phyloP scores from a whole-genome alignment of 2,329 filamentous ascomycete genomes.

The Lasiodiplodia citricola region DNA sequence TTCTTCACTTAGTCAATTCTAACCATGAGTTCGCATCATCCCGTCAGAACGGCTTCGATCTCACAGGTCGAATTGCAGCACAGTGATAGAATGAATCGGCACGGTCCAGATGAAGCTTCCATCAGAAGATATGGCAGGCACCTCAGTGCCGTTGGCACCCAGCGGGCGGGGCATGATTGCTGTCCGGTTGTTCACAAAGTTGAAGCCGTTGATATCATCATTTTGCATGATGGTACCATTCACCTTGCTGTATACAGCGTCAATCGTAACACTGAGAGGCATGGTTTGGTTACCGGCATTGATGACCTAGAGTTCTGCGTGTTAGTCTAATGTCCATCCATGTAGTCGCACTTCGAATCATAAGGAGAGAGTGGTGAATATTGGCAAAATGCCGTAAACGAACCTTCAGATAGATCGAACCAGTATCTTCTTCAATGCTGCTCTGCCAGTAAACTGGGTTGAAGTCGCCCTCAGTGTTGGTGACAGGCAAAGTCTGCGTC shows the following conservation, averaged over 20 bases:
- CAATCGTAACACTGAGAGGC: conserved; percentile 32
- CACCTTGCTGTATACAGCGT: conserved; percentile 30
- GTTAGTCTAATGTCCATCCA: background rate
- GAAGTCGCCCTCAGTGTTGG: conserved; percentile 35
- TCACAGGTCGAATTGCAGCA: conserved; percentile 33
- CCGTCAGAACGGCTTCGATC: background rate
- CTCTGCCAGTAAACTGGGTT: conserved; percentile 40
- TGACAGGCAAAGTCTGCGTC: conserved; percentile 37
- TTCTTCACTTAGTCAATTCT: background rate
- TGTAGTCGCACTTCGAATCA: background rate
- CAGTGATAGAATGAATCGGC: conserved; percentile 34
- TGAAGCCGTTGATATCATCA: conserved; percentile 33
- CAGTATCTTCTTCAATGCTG: conserved; percentile 32
- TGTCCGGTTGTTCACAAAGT: conserved; percentile 34
- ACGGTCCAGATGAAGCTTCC: conserved; percentile 33
- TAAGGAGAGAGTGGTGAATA: background rate
- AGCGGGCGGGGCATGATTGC: conserved; percentile 32
- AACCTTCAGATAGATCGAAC: conserved; percentile 30
- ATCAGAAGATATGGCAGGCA: conserved; percentile 21
- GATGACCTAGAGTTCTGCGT: conserved; percentile 29
- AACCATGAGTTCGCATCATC: background rate
- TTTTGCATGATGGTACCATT: conserved; percentile 37
- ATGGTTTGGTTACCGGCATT: conserved; percentile 33
- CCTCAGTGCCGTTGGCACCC: conserved; percentile 27
- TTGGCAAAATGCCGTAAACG: background rate